Evolutionary conservation across 2,329 filamentous ascomycete species (phyloP), one percentile per base, ranked within the genome.

Genomic region (Colletotrichum sp.): DNA sequence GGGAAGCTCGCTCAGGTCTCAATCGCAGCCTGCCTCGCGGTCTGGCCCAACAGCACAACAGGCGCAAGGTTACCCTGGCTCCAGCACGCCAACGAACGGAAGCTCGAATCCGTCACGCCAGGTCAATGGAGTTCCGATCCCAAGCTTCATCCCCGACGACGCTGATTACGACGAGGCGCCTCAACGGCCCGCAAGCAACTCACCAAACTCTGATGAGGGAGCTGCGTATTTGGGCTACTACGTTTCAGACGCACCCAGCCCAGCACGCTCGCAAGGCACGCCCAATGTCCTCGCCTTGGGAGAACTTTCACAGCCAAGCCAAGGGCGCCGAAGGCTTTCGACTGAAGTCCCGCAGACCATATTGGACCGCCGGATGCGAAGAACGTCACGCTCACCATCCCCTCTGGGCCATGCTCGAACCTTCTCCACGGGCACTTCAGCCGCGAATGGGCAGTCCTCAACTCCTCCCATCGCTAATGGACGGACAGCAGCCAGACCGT

Each of bases 1-100:
- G 31, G 89, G 85, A 69, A 89, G 90, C 76, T 85, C 90, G n/a
- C 80, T 91, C 74, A 87, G 91, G 76, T 93, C 91, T 31, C 91
- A 93, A 79, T 93, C 91, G n/a, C 91, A 93, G 79, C 91, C 91
- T 29, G 90, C 91, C 4, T 88, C 89, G 38, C 85, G 90, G 34
- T 83, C 85, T 13, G 70, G 61, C 8, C 51, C 71, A 12, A 43
- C 70, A 13, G 73, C 27, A 58, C 75, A 76, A 18, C 73, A 64
- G n/a, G 54, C 24, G 11, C 75, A 76, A 59, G 70, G 58, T n/a
- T 70, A 67, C 59, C 58, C 75, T 3, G 73, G 73, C 12, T 69
- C 64, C 9, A 71, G 69, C 58, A 61, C 72, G 13, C 66, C 66
- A 21, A 38, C 64, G 15, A 73, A 63, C 11, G 27, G 57, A 15